Conservation (phyloP, 148 eudicot species). For the Persicaria tinctoria region DNA sequence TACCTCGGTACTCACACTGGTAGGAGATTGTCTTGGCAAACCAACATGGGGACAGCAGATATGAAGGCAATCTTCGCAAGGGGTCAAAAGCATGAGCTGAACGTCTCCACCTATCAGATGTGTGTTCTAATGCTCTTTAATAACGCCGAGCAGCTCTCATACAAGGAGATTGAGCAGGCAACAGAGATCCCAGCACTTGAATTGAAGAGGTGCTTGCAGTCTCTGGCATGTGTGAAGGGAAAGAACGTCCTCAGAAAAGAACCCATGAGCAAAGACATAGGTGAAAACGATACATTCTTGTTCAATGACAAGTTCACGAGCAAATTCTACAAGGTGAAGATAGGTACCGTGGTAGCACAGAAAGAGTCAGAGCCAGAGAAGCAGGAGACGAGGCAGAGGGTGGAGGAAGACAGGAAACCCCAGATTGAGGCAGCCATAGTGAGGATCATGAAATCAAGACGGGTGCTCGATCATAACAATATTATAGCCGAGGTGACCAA, state of each 20-base stretch:
- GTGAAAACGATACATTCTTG: conserved; percentile 53
- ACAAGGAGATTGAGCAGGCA: conserved; percentile 82
- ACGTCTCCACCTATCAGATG: conserved; percentile 87
- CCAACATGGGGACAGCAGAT: conserved; percentile 87
- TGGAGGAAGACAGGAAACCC: conserved; percentile 84
- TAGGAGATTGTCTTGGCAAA: conserved; percentile 76
- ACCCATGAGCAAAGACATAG: conserved; percentile 80
- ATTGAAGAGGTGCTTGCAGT: conserved; percentile 70
- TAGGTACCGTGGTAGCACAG: conserved; percentile 82
- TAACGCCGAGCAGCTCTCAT: conserved; percentile 53
- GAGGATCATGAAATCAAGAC: conserved; percentile 74
- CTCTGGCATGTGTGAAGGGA: conserved; percentile 76
- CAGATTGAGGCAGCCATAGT: conserved; percentile 90
- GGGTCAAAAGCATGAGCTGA: conserved; percentile 75
- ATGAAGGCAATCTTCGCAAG: conserved; percentile 68
- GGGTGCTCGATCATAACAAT: conserved; percentile 70
- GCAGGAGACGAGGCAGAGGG: conserved; percentile 78
- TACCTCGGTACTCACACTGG: conserved; percentile 88
- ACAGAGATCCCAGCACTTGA: conserved; percentile 68
- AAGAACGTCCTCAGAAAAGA: conserved; percentile 76
- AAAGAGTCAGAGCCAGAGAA: conserved; percentile 90
- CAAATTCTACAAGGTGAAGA: conserved; percentile 76
- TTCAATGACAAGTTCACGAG: conserved; percentile 73
- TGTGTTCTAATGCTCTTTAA: conserved; percentile 81
- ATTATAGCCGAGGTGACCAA: conserved; percentile 77